A percentile compares a stretch with the other conserved stretches of the same genome.
phyloP scores from a whole-genome alignment of 345 rosid species.

The Anastatica hierochuntica region DNA sequence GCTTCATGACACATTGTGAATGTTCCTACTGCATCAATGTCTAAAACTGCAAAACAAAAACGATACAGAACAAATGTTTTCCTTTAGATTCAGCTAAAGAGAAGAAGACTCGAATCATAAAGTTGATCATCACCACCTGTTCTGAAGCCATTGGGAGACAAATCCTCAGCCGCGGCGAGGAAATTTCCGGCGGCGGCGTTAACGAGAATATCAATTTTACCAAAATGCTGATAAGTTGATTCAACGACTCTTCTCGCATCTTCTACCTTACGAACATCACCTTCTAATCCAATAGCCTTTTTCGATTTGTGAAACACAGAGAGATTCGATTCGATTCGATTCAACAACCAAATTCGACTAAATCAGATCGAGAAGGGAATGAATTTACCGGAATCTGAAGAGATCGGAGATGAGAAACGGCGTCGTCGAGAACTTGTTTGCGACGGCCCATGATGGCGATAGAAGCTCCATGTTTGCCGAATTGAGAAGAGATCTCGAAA shows the following conservation, averaged over 20 bases:
- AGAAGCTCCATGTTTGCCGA: constrained; percentile 64
- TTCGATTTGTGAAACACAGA: neutral
- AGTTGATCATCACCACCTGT: too few species aligned
- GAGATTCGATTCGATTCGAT: too few species aligned
- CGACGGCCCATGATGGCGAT: constrained; percentile 84
- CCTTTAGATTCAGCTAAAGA: too few species aligned
- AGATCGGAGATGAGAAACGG: constrained; percentile 52
- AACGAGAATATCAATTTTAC: constrained; percentile 57
- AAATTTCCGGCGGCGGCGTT: constrained; percentile 86
- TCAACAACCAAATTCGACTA: too few species aligned
- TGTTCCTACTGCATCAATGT: constrained; percentile 75
- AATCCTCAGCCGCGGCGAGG: constrained; percentile 64
- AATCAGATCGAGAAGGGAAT: neutral
- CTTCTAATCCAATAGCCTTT: constrained; percentile 77
- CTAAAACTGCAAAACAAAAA: constrained; percentile 44
- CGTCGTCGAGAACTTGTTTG: constrained; percentile 44
- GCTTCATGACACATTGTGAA: constrained; percentile 67
- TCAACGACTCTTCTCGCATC: constrained; percentile 65
- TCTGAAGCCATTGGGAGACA: constrained; percentile 72
- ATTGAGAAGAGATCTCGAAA: constrained; percentile 60
- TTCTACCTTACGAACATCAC: constrained; percentile 72
- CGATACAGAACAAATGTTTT: too few species aligned
- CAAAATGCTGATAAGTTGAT: constrained; percentile 54
- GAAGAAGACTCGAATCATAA: too few species aligned
- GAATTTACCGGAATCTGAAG: constrained; percentile 47